phyloP scores from a whole-genome alignment of 2,329 filamentous ascomycete species.

The Neoascochyta sp. region DNA sequence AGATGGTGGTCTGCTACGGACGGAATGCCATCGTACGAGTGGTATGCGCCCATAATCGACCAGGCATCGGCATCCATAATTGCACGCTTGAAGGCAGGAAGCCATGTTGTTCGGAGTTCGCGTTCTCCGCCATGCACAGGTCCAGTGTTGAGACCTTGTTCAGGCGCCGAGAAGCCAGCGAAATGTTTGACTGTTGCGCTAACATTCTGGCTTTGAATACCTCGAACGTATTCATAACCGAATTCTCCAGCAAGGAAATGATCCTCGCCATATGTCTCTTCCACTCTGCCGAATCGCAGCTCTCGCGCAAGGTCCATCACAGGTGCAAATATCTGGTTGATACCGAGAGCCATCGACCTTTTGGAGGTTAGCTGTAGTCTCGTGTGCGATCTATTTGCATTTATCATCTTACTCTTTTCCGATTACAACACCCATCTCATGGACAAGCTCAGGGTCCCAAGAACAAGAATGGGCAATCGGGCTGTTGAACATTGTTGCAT shows the following conservation, averaged over 20 bases:
- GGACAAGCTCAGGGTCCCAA: constrained; percentile 62
- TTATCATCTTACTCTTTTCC: constrained; percentile 53
- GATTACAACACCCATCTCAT: constrained; percentile 65
- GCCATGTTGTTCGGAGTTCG: constrained; percentile 53
- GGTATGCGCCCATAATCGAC: constrained; percentile 71
- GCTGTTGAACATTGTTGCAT: constrained; percentile 76
- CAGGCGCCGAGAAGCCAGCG: constrained; percentile 63
- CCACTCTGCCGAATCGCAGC: constrained; percentile 67
- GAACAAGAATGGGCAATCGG: constrained; percentile 70
- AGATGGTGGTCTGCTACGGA: constrained; percentile 62
- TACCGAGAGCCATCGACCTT: constrained; percentile 59
- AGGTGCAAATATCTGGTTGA: constrained; percentile 71
- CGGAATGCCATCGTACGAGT: constrained; percentile 70
- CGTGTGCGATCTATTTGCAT: too few species aligned
- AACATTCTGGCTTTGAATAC: constrained; percentile 63
- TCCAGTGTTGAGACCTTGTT: constrained; percentile 69
- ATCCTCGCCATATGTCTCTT: constrained; percentile 71
- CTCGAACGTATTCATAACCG: constrained; percentile 57
- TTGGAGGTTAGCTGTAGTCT: too few species aligned
- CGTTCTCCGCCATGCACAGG: constrained; percentile 56
- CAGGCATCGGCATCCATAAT: constrained; percentile 67
- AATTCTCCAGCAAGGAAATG: constrained; percentile 65
- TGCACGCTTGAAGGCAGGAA: constrained; percentile 62
- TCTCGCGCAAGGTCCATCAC: constrained; percentile 69
- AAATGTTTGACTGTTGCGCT: constrained; percentile 74